Base-by-base conservation (phyloP, 257 asterid species). In the Pogostemon cablin region DNA sequence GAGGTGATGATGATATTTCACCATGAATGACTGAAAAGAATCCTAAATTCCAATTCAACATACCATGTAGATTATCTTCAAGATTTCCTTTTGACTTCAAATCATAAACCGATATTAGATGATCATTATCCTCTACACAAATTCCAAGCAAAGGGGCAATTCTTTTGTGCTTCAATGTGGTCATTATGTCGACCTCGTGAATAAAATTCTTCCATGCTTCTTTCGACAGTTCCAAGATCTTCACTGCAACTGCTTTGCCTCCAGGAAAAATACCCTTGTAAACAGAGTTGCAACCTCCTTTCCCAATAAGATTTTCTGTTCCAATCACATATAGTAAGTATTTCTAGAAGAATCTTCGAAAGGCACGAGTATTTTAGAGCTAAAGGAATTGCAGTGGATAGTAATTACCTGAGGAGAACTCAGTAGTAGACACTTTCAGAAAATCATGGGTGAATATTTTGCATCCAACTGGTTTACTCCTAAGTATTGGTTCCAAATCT, bases 261-360 rank as follows among this genome's bases (percentile, higher is more conserved):
- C 85, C 88, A 42, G 92, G 90, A 70, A 90, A 86, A 37, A 83
- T 38, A 12, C 97, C 98, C 74, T 78, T 90, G 82, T 88, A 91
- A 15, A 95, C 99, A 38, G 86, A 77, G 77, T 90, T 95, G 50
- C 86, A 80, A 53, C 95, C 97, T 69, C 98, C 99, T 70, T 78
- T 81, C 12, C 95, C 95, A 37, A 95, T 87, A 59, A 95, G 80
- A 76, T 88, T 88, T 48, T 75, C 98, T 95, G 86, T 47, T 41
- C 20, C 65, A 64, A n/a, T 38, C 3, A 17, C 17, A 57, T 44
- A 56, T 37, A 39, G 72, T 65, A 53, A 65, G 49, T 39, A 67
- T n/a, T 54, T 54, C 11, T 12, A 2, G 7, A 12, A 62, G 71
- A 59, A 56, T 43, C 59, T 46, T n/a, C n/a, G 44, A 42, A 41